A percentile compares a stretch with the other conserved stretches of the same genome.
Conservation (phyloP, 176 grass and related monocot genomes). For the Stipa capillata region DNA sequence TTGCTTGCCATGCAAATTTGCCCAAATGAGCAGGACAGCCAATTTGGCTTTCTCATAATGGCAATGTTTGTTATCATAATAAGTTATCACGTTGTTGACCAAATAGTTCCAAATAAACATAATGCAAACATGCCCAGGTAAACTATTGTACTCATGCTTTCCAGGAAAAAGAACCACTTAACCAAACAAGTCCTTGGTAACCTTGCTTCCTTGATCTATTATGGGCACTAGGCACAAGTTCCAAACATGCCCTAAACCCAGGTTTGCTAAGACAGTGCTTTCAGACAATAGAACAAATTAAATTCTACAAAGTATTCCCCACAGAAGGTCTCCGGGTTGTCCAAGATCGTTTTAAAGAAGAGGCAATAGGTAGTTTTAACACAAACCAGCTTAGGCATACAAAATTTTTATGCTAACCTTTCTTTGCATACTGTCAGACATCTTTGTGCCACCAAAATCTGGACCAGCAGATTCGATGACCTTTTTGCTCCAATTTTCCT, state of each 20-base stretch:
- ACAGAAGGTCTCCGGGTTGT: neutral
- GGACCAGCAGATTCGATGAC: constrained; percentile 25
- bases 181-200: neutral
- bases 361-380: neutral
- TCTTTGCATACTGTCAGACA: constrained; percentile 92
- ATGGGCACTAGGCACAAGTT: neutral
- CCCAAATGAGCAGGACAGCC: neutral
- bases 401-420: constrained; percentile 50
- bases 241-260: neutral
- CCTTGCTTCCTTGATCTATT: neutral
- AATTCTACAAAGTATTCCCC: neutral
- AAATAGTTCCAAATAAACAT: neutral
- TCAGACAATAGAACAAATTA: constrained; percentile 8
- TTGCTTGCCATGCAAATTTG: neutral
- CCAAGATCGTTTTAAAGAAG: neutral
- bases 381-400: neutral
- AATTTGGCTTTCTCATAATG: neutral
- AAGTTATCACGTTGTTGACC: neutral
- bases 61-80: neutral
- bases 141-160: neutral
- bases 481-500: constrained; percentile 65
- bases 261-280: neutral
- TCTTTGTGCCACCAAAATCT: constrained; percentile 43
- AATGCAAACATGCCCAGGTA: neutral
- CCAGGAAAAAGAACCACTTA: neutral